A percentile compares a stretch with the other conserved stretches of the same genome.
Evolutionary conservation across 257 asterid species (phyloP).

Genomic region (Ajuga chamaepitys): DNA sequence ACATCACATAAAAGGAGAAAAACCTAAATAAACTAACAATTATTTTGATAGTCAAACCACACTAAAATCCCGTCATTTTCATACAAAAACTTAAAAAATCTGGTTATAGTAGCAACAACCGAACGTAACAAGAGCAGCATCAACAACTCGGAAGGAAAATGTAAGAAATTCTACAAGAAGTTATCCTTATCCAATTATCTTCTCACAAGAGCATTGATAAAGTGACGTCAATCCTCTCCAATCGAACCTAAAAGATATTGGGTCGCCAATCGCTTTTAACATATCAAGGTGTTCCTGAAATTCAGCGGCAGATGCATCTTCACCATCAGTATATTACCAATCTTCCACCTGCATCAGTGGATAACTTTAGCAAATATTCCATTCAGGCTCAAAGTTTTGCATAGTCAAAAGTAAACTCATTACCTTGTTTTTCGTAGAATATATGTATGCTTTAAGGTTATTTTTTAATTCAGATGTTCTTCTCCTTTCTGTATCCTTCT

Average conservation of each 20-base stretch:
- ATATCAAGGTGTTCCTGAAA: constrained; percentile 70
- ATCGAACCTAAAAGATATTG: constrained; percentile 85
- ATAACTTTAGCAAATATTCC: neutral
- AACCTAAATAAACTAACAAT: too few relatives aligned
- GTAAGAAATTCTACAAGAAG: too few relatives aligned
- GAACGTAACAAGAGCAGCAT: too few relatives aligned
- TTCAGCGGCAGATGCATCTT: constrained; percentile 92
- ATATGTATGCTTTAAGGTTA: constrained; percentile 87
- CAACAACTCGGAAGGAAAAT: too few relatives aligned
- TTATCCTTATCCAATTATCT: too few relatives aligned
- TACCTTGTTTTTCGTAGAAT: constrained; percentile 93
- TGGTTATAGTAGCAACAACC: too few relatives aligned
- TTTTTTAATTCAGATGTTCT: constrained; percentile 95
- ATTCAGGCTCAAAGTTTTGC: neutral
- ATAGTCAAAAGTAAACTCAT: constrained; percentile 7
- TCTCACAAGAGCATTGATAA: too few relatives aligned
- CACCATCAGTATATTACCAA: constrained; percentile 98
- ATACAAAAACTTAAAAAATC: too few relatives aligned
- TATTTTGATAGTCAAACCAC: too few relatives aligned
- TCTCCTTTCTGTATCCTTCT: constrained; percentile 91
- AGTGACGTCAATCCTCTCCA: too few relatives aligned
- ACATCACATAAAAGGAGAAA: too few relatives aligned
- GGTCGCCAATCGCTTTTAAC: constrained; percentile 88
- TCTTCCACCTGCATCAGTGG: constrained; percentile 72
- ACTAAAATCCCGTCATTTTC: too few relatives aligned